Base-by-base conservation (phyloP, 169 alveolate species). In the Plasmodium cynomolgi region DNA sequence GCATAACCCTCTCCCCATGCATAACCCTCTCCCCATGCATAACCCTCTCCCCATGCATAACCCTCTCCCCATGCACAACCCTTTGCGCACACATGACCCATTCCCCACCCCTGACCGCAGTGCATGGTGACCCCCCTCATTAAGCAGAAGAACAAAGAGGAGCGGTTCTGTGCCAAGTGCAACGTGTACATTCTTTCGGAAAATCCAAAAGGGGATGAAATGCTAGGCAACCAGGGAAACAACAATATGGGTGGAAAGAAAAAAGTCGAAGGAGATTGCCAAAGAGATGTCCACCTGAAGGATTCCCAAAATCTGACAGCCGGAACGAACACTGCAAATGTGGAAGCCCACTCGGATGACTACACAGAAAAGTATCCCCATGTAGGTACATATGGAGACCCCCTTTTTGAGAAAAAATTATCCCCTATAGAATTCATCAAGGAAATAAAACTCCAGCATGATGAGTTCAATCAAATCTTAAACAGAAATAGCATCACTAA, bases 401-500 rank as follows among this genome's bases (percentile, higher is more conserved):
- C 50, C 26, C 4, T 31, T 77, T 34, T 37, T 77, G n/a, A 31
- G 44, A 29, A 77, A 17, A n/a, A 77, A 50, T 0, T 50, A 13
- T 26, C 50, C 6, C 34, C 62, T 31, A 44, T 81, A 26, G 54
- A 80, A 71, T 90, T 58, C 29, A 80, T 90, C 37, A 90, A 90
- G 74, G 94, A 90, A 39, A 90, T 90, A 80, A 90, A 90, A 68
- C 44, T 90, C 11, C 90, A 90, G 50, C 71, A 79, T 34, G 94
- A 81, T 9, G 94, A 90, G 44, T 90, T 90, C 58, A 81, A 90
- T 33, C 68, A 90, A n/a, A 26, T 90, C 20, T 39, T 90, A 71
- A 79, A 90, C 62, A 90, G 68, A 41, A 68, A 81, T 62, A 90
- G 26, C 31, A 80, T 90, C 23, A 15, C 91, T 1, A 62, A 29